Conservation (phyloP, 805 yeast genomes). For the Dipodascopsis uninucleata region DNA sequence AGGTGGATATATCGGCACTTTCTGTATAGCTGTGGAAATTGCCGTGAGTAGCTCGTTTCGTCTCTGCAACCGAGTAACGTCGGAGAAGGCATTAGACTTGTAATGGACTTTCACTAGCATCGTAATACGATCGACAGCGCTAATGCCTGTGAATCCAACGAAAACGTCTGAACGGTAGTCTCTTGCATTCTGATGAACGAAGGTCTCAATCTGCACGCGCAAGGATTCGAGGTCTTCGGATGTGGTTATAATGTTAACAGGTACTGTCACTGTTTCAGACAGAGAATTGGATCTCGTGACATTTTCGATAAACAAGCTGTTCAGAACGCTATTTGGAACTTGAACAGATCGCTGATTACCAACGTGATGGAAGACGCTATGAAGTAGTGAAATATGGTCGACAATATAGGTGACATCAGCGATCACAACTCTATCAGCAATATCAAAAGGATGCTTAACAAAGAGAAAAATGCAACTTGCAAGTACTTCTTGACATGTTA, state of each 20-base stretch:
- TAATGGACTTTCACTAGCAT: conserved; percentile 33
- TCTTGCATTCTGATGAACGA: conserved; percentile 36
- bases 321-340: conserved; percentile 39
- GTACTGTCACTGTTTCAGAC: conserved; percentile 17
- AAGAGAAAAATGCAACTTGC: conserved; percentile 41
- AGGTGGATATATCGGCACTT: conserved; percentile 15
- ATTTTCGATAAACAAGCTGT: conserved; percentile 39
- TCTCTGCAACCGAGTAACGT: conserved; percentile 17
- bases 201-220: conserved; percentile 32
- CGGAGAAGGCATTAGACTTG: conserved; percentile 37
- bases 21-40: conserved; percentile 8
- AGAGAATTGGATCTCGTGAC: conserved; percentile 36
- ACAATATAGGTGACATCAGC: conserved; percentile 32
- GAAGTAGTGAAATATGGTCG: conserved; percentile 37
- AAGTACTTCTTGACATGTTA: conserved; percentile 40
- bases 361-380: conserved; percentile 37
- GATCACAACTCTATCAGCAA: conserved; percentile 40
- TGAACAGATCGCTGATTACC: conserved; percentile 35
- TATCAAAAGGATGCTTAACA: conserved; percentile 43
- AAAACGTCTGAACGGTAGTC: conserved; percentile 37
- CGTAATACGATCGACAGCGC: conserved; percentile 37
- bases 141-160: conserved; percentile 35
- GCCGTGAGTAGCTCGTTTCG: conserved; percentile 19
- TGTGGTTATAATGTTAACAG: conserved; percentile 34
- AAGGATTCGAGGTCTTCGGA: conserved; percentile 36